Base-by-base conservation (phyloP, 305 asterid species). In the Nicotiana rustica region DNA sequence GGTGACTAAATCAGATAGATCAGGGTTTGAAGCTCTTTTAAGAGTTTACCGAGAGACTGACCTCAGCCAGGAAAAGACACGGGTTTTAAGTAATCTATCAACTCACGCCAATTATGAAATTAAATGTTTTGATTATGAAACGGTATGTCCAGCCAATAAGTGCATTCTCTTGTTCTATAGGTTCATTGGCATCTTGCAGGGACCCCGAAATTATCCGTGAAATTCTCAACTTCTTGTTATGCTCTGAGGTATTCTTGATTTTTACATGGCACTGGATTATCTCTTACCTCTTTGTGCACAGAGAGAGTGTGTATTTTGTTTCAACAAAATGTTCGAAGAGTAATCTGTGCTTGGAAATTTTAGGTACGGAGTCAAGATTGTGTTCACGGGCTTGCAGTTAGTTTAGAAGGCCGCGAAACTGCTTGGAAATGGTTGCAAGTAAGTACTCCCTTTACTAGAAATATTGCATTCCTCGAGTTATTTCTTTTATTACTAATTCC, bases 351-450 rank as follows among this genome's bases (percentile, higher is more conserved):
- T 78, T 52, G n/a, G 67, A 81, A 33, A 64, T 80, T 85, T 84
- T 82, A 96, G 98, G 99, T 96, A 55, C 88, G 99, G 89, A 94
- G 95, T 91, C 99, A 94, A 89, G 98, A 96, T 85, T 97, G 90
- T 83, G 94, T 96, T 67, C 59, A 82, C 76, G 99, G 98, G 84
- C 91, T 96, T 79, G 84, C 83, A 52, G 95, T 93, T 83, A 89
- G 97, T 84, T 82, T 88, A 64, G 97, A 93, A 52, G 97, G 94
- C 76, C 94, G 92, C 3, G 98, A 96, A 84, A 87, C 83, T 81
- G 94, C 97, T 82, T 96, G 99, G 99, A 84, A 75, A 82, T 94
- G 99, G 98, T 86, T 94, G 90, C 87, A 96, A 88, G 99, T 94
- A 88, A 91, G 98, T 86, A 36, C 60, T 29, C 29, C 9, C 29